Evolutionary conservation across 306 rosid species (phyloP), one percentile per base, ranked within the genome.

Genomic region (Quercus berberidifolia): DNA sequence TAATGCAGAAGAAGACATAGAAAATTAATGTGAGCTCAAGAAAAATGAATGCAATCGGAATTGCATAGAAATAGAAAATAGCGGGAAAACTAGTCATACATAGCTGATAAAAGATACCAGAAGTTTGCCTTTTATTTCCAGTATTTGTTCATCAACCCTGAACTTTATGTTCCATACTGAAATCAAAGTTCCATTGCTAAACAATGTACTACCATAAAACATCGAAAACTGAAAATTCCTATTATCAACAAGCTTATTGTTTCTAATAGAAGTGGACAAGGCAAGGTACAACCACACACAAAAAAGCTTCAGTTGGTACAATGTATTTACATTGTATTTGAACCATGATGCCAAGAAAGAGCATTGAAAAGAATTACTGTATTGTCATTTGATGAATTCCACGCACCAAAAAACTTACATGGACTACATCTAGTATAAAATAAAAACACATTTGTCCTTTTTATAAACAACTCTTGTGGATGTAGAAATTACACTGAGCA

Each of bases 91-190:
- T 21, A 21, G 60, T 51, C 75, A 71, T 51, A 33, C 28, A 71
- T 55, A 76, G 56, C 69, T 31, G 67, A 63, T 64, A 49, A 57
- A 73, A 31, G 78, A 74, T 89, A 90, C 92, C 57, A 89, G 83
- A 59, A 86, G 43, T 2, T 38, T 38, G 11, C 3, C 43, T 38
- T 38, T 38, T 38, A 38, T 1, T 38, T 38, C 43, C 11, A 7
- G 43, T 38, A 1, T 67, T 83, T 95, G 98, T 23, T 81, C 74
- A 11, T 90, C 97, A 74, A 85, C 93, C 82, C 83, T 92, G 89
- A 92, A 92, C 81, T 81, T 92, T 81, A 95, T 83, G 86, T 76
- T 91, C 98, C 99, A 95, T 28, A 89, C 59, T 20, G 99, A 92
- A 49, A 91, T 90, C 98, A 97, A 95, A 91, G 93, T 95, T 72